These are phyloP conservation scores for Fusarium proliferatum DNA, from an alignment of 2,329 filamentous ascomycete genomes.

Conservation along the genomic window DNA sequence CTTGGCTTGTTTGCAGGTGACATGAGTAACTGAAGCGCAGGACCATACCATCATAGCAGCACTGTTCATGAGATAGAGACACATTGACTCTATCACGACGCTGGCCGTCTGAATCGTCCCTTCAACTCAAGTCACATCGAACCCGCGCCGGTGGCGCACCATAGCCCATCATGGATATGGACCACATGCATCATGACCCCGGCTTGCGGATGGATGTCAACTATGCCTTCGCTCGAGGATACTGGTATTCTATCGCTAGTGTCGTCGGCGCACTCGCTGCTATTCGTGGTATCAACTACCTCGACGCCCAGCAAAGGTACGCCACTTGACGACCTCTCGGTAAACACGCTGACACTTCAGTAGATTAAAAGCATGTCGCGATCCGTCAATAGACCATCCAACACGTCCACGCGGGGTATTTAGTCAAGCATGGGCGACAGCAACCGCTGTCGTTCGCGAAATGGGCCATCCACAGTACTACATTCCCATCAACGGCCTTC, in stretches of 20 bases:
- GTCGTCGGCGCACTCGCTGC: constrained; percentile 57
- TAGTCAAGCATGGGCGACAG: constrained; percentile 66
- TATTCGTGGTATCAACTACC: constrained; percentile 57
- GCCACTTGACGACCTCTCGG: accelerated
- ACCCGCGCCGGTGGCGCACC: background rate
- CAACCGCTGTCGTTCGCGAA: constrained; percentile 68
- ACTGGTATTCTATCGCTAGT: constrained; percentile 69
- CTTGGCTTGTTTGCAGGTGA: background rate
- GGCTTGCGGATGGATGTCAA: constrained; percentile 57
- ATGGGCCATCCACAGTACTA: constrained; percentile 66
- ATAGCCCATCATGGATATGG: constrained; percentile 49
- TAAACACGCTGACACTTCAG: background rate
- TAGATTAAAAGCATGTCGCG: constrained; percentile 60
- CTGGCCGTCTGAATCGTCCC: constrained; percentile 1
- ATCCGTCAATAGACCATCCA: constrained; percentile 59
- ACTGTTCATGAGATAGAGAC: background rate
- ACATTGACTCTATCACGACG: background rate
- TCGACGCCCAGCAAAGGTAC: constrained; percentile 57
- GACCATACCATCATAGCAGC: background rate
- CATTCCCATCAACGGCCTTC: constrained; percentile 57
- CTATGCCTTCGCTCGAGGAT: constrained; percentile 63
- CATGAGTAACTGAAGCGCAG: constrained; percentile 5
- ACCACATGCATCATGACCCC: constrained; percentile 44
- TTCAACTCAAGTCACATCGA: background rate
- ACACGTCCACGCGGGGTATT: constrained; percentile 61